These are phyloP conservation scores for Aspergillus ostianus DNA, from an alignment of 495 filamentous ascomycete species.

Conservation along the genomic window DNA sequence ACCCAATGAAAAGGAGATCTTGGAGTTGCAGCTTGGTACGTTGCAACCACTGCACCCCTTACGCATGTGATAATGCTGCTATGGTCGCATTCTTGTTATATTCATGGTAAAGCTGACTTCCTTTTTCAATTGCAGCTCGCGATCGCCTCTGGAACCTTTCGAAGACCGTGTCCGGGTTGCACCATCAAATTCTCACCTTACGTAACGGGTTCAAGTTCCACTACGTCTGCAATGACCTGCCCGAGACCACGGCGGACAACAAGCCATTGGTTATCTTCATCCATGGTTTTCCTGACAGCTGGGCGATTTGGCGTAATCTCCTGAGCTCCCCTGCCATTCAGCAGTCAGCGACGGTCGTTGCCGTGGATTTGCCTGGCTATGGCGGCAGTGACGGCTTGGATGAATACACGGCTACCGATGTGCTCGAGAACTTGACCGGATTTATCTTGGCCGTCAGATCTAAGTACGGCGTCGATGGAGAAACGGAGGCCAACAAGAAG, in stretches of 20 bases:
- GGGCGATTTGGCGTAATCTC: constrained; percentile 50
- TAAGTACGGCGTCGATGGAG: constrained; percentile 42
- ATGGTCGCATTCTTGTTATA: not conserved
- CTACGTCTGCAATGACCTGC: constrained; percentile 44
- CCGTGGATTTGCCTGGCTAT: constrained; percentile 55
- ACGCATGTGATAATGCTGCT: not conserved
- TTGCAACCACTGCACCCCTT: not conserved
- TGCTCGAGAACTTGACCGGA: constrained; percentile 50
- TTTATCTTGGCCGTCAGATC: constrained; percentile 47
- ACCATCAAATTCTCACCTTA: constrained; percentile 48
- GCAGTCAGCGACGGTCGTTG: constrained; percentile 39
- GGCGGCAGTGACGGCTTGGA: constrained; percentile 51
- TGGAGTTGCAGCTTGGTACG: constrained; percentile 43
- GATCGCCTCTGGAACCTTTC: constrained; percentile 48
- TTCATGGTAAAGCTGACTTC: not conserved
- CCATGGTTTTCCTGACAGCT: constrained; percentile 60
- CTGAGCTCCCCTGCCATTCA: constrained; percentile 32
- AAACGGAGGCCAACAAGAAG: constrained; percentile 25
- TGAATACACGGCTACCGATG: constrained; percentile 44
- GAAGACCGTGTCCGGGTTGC: constrained; percentile 36
- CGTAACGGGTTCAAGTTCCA: constrained; percentile 50
- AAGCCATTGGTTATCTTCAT: constrained; percentile 52
- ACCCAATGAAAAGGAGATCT: constrained; percentile 33
- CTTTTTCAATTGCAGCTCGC: constrained; percentile 29
- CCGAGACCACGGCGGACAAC: constrained; percentile 17